A percentile compares a stretch with the other conserved stretches of the same genome.
These are phyloP conservation scores for Madurella mycetomatis DNA, from an alignment of 2,329 filamentous ascomycete species.

Conservation along the genomic window DNA sequence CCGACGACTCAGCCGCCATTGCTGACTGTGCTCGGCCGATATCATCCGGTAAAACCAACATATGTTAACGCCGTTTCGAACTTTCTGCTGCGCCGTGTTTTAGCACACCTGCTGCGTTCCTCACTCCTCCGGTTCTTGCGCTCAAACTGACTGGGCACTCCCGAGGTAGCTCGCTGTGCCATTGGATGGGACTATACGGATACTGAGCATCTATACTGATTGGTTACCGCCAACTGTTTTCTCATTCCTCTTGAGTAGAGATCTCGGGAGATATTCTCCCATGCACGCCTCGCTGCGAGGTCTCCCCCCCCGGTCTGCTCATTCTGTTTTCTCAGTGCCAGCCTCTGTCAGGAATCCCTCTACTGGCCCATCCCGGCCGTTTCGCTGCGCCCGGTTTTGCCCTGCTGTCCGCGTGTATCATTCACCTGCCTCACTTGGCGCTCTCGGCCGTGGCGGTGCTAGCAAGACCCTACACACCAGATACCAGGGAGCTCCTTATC, in stretches of 20 bases:
- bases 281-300: conserved; percentile 19
- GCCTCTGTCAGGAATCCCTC: not conserved
- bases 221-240: not conserved
- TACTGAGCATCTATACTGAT: conserved; percentile 5
- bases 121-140: not conserved
- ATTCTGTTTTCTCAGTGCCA: conserved; percentile 2
- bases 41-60: not conserved
- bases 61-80: not conserved
- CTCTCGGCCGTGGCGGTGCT: not conserved
- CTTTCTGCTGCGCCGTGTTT: not conserved
- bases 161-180: conserved; percentile 9
- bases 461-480: not conserved
- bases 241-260: not conserved
- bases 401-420: not conserved
- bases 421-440: not conserved
- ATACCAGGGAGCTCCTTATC: not conserved
- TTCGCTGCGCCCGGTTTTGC: not conserved
- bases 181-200: conserved; percentile 6
- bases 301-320: conserved; percentile 2
- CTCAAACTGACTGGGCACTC: conserved; percentile 10
- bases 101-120: too few relatives aligned
- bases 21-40: not conserved
- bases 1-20: not conserved
- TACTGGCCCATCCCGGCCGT: not conserved
- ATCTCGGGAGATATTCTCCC: conserved; percentile 1